Base-by-base conservation (phyloP, 805 yeast genomes). In the Kodamaea jinghongensis region DNA sequence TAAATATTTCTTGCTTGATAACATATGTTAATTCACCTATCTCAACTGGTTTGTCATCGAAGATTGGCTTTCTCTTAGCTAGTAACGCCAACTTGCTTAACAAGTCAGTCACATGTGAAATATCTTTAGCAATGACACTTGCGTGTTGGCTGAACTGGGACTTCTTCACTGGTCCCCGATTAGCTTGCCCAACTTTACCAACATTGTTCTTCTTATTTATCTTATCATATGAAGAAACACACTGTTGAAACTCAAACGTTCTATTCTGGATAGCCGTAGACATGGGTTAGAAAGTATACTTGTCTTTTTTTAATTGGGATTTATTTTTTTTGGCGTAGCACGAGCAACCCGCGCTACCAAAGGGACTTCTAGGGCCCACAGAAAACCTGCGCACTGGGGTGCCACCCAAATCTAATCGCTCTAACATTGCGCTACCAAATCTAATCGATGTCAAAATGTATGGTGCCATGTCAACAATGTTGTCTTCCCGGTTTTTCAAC, bases 1-100 rank as follows among this genome's bases (percentile, higher is more conserved):
- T 79, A 56, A 89, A 81, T 36, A 93, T 81, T 54, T 86, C 95
- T 60, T 93, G 97, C 47, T 84, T 86, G 45, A 84, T 81, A 30
- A 89, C 83, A 50, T 82, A 86, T 0, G 99, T 90, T 47, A 93
- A 70, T 60, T 93, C 96, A 14, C 90, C 86, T 47, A 93, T 87
- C 56, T 93, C 98, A 11, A 87, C 82, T 1, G 98, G 97, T 49
- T 85, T 82, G 62, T 93, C 99, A 55, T 90, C 96, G 49, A 93
- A 87, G 56, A 91, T 64, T 13, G 96, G 95, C 58, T 89, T 90
- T 51, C 89, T 73, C 60, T 85, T 88, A 3, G 99, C 97, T 48
- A 93, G 63, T 48, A 74, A 69, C 2, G 98, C 96, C 39, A 93
- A 70, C 52, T 88, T 82, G 28, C 84, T 79, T 41, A 93, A 69